Percentiles rank a stretch among this genome's conserved stretches.
Conservation (phyloP, 2,329 filamentous ascomycete species). For the Colletotrichum falcatum region DNA sequence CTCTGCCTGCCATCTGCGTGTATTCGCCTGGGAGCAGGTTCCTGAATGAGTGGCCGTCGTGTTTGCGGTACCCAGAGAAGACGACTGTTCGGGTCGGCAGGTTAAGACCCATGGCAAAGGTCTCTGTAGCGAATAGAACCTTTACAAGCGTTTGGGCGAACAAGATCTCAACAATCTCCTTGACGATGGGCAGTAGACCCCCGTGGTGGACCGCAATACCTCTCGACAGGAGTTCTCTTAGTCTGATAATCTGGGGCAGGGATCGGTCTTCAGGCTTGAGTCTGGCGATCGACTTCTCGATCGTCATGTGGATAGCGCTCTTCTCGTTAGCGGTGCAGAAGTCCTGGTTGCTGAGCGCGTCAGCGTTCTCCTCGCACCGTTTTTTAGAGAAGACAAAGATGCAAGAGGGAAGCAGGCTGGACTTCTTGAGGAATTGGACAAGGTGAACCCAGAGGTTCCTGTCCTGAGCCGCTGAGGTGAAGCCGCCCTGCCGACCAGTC, state of each 20-base stretch:
- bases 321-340: constrained; percentile 95
- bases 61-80: constrained; percentile 96
- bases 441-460: constrained; percentile 97
- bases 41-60: constrained; percentile 91
- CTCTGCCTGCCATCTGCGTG: constrained; percentile 97
- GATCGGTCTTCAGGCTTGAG: constrained; percentile 90
- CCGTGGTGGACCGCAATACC: constrained; percentile 98
- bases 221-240: constrained; percentile 85
- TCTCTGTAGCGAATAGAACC: constrained; percentile 96
- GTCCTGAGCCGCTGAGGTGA: constrained; percentile 92
- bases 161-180: constrained; percentile 96
- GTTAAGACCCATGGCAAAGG: constrained; percentile 98
- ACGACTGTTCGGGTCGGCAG: constrained; percentile 95
- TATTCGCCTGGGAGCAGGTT: constrained; percentile 96
- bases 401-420: constrained; percentile 88
- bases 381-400: constrained; percentile 99
- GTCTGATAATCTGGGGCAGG: constrained; percentile 90
- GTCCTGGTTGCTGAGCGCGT: constrained; percentile 93
- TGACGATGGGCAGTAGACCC: constrained; percentile 93
- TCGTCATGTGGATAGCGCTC: constrained; percentile 96
- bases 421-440: constrained; percentile 89
- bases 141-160: constrained; percentile 97
- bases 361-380: constrained; percentile 95
- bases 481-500: constrained; percentile 84
- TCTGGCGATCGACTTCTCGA: constrained; percentile 92